Base-by-base conservation (phyloP, 2,329 filamentous ascomycete genomes). In the Diaporthe batatas region DNA sequence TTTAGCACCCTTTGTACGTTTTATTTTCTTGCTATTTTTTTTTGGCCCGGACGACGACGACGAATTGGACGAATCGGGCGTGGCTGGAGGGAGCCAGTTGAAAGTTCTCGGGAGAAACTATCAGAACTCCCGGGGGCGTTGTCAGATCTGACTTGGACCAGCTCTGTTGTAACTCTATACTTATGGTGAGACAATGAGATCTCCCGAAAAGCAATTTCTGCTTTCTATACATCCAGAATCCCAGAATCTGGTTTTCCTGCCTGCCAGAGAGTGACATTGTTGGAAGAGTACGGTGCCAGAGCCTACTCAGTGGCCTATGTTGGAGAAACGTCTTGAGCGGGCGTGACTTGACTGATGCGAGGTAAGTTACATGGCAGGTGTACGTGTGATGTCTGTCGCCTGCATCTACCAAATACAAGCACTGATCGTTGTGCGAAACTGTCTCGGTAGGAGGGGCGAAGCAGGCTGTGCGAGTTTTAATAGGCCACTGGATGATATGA, bases 1-100 rank as follows among this genome's bases (percentile, higher is more conserved):
- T 70, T 70, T 70, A 51, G 36, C 44, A 70, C 55, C 68, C 47
- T 67, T 67, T 70, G 68, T 70, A 62, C 55, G 68, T 47, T 68
- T 69, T 59, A 29, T 39, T 68, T 68, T 51, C 49, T 67, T 57
- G 51, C 44, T 36, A 21, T 69, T 25, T 69, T 32, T 25, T 21
- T 57, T n/a, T n/a, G n/a, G 21, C 47, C 54, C 57, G 44, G 58
- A 34, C 23, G 55, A 70, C 34, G 68, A 70, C 29, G 55, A 70
- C 57, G 68, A 70, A 53, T 53, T 53, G 44, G 44, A 70, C 44
- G 68, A 70, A 58, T 18, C 10, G 36, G 55, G 49, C 18, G 34
- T 39, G 47, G 42, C 25, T 64, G 55, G 68, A 51, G 32, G 34
- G 55, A 10, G 42, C 44, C 29, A 32, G 68, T 62, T 23, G 55